A percentile compares a stretch with the other conserved stretches of the same genome.
phyloP scores from a whole-genome alignment of 805 yeast genomes.

The Kodamaea hsintzibuensis region DNA sequence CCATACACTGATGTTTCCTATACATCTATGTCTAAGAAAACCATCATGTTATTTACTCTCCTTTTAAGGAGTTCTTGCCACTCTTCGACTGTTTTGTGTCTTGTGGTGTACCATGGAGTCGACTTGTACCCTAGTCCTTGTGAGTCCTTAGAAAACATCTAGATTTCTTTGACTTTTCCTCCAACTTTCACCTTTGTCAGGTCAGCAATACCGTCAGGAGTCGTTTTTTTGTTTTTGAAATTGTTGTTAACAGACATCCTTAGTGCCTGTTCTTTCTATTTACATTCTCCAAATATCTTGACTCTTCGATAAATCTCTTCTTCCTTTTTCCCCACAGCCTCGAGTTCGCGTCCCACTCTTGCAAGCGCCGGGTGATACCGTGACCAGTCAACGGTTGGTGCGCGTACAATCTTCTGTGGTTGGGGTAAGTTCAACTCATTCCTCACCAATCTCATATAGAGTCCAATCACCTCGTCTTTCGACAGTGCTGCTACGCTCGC shows the following conservation, averaged over 20 bases:
- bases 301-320: conserved; percentile 23
- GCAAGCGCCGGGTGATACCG: conserved; percentile 34
- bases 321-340: conserved; percentile 9
- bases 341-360: conserved; percentile 22
- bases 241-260: not conserved
- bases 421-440: conserved; percentile 36
- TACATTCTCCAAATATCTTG: conserved; percentile 22
- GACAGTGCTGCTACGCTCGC: conserved; percentile 18
- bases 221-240: not conserved
- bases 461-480: conserved; percentile 29
- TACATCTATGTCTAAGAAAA: not conserved
- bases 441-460: conserved; percentile 34
- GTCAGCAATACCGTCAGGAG: not conserved
- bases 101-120: too few species aligned
- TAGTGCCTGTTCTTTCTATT: conserved; percentile 1
- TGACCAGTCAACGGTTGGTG: conserved; percentile 40
- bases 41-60: not conserved
- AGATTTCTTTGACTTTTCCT: not conserved
- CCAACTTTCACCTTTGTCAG: not conserved
- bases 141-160: not conserved
- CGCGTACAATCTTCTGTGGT: conserved; percentile 31
- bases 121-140: too few species aligned
- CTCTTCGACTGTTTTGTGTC: not conserved
- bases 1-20: not conserved
- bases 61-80: not conserved